Base-by-base conservation (phyloP, 371 early-diverging fungal genomes). In the Mucor circinelloides region DNA sequence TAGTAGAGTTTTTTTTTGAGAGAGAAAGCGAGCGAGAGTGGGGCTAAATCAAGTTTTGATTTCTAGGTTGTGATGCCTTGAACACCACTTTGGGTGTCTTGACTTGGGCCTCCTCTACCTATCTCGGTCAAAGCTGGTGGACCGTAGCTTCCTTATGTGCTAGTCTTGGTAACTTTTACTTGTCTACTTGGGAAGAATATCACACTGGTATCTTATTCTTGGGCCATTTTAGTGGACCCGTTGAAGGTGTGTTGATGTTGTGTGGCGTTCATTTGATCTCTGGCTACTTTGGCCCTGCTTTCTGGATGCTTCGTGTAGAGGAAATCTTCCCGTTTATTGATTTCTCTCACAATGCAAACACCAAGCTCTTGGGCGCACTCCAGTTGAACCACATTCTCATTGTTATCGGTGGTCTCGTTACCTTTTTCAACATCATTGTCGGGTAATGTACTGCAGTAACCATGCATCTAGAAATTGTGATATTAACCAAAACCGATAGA, bases 141-240 rank as follows among this genome's bases (percentile, higher is more conserved):
- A 87, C 91, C 10, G 79, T 86, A 21, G 72, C 79, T 17, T 75
- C 81, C 32, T 66, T 86, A 21, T 64, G 62, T 57, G 84, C 89
- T 64, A 92, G 93, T 56, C 74, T 91, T 32, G 84, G 85, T 58
- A 91, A 90, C 80, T 99, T 97, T 82, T 99, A 94, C 84, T 80
- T 96, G 69, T 90, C 94, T 60, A 95, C 97, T 7, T 94, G 97
- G 93, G 97, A 99, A 76, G 97, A 96, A 68, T 98, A 96, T 73
- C 94, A 97, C 75, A 97, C 98, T 1, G 95, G 95, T 13, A 78
- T 89, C 4, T 86, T 99, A 56, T 97, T 90, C 70, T 84, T 99
- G 40, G 95, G 96, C 23, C 88, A 94, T 57, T 91, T 98, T 79
- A 94, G 91, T 69, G 99, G 99, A 9, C 97, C 99, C 23, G 94